Evolutionary conservation across 2,329 filamentous ascomycete species (phyloP).

Genomic region (Penicillium griseofulvum): DNA sequence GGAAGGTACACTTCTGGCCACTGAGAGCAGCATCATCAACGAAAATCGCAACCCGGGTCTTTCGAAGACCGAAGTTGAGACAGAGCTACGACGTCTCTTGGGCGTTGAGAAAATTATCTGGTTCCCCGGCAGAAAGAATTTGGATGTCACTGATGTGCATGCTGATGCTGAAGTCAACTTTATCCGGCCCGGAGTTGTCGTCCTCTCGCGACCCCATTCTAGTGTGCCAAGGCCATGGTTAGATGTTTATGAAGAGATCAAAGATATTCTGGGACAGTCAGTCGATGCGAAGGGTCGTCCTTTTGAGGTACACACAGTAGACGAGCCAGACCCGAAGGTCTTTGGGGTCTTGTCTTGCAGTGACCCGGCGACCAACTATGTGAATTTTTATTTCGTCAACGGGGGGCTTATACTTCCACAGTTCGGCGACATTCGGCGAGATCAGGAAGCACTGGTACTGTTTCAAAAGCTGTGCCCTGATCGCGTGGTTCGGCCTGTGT

Average conservation of each 20-base stretch:
- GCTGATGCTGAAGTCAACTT: constrained; percentile 21
- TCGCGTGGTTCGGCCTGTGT: constrained; percentile 20
- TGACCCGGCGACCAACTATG: constrained; percentile 27
- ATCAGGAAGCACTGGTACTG: constrained; percentile 19
- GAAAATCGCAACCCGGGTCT: constrained; percentile 28
- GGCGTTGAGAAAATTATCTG: constrained; percentile 31
- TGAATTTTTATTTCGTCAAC: constrained; percentile 33
- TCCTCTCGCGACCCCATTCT: constrained; percentile 23
- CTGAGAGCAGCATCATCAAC: constrained; percentile 31
- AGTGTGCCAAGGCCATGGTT: constrained; percentile 15
- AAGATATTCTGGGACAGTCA: constrained; percentile 7
- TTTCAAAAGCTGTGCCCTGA: constrained; percentile 24
- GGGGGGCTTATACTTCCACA: constrained; percentile 27
- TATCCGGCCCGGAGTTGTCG: constrained; percentile 21
- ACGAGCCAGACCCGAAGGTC: constrained; percentile 22
- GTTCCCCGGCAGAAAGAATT: constrained; percentile 23
- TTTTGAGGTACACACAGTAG: constrained; percentile 21
- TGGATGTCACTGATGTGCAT: constrained; percentile 33
- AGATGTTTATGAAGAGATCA: constrained; percentile 22
- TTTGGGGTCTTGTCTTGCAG: constrained; percentile 8
- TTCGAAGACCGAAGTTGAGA: constrained; percentile 20
- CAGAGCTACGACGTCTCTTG: constrained; percentile 20
- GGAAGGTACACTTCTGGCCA: constrained; percentile 29
- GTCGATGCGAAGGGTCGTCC: constrained; percentile 24
- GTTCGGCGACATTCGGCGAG: constrained; percentile 24